A percentile compares a stretch with the other conserved stretches of the same genome.
Evolutionary conservation across 176 grass and related monocot species (phyloP).

Genomic region (Zoysia japonica): DNA sequence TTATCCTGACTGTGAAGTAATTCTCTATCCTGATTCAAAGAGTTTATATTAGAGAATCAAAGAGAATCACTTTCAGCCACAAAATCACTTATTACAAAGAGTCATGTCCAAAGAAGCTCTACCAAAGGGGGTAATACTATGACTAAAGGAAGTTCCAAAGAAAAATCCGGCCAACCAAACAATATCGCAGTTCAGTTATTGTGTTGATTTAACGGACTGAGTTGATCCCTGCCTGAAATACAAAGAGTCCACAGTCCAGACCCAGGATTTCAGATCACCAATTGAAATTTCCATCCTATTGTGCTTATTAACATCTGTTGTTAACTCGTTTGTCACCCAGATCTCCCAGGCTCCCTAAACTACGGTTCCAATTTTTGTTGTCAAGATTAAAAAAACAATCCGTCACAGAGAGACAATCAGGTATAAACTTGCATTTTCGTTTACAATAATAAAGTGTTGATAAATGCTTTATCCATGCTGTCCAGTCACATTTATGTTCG

Average conservation of each 20-base stretch:
- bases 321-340: neutral
- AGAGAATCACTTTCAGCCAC: too few relatives aligned
- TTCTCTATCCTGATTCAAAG: too few relatives aligned
- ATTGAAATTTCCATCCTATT: neutral
- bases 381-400: neutral
- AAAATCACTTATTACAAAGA: too few relatives aligned
- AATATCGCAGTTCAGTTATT: neutral
- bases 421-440: neutral
- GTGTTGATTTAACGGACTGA: neutral
- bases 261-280: neutral
- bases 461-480: neutral
- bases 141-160: neutral
- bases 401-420: neutral
- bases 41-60: too few relatives aligned
- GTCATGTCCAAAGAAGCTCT: too few relatives aligned
- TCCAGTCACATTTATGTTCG: neutral
- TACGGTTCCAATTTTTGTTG: neutral
- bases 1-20: too few relatives aligned
- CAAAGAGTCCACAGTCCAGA: neutral
- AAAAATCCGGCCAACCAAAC: neutral
- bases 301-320: neutral
- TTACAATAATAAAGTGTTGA: neutral
- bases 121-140: too few relatives aligned
- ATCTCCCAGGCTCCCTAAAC: slow-evolving; percentile 1
- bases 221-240: neutral